Evolutionary conservation across 202 grass and related monocot genomes (phyloP).

Genomic region (Alloteropsis angusta): DNA sequence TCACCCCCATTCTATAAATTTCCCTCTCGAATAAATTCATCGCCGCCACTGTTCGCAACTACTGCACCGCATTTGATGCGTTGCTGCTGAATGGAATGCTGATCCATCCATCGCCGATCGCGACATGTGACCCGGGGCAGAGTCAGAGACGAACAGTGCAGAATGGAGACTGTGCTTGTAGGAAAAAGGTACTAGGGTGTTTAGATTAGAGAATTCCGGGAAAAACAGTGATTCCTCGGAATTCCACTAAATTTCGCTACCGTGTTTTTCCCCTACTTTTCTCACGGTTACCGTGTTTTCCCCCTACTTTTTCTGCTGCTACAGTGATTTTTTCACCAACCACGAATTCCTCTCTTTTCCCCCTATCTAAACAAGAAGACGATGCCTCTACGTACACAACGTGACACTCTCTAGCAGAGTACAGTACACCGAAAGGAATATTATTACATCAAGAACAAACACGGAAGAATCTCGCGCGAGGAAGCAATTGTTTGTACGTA

Average conservation of each 20-base stretch:
- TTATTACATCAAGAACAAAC: not conserved
- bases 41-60: not conserved
- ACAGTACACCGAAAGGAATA: slow-evolving; percentile 1
- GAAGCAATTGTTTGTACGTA: not conserved
- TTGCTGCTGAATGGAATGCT: no score
- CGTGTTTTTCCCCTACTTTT: no score
- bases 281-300: no score
- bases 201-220: no score
- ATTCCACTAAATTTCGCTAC: no score
- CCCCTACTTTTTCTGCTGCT: no score
- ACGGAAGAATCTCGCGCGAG: not conserved
- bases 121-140: not conserved
- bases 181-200: not conserved
- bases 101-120: not conserved
- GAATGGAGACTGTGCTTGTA: not conserved
- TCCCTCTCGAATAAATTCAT: not conserved
- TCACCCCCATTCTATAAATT: not conserved
- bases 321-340: no score
- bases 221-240: no score
- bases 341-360: no score
- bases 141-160: not conserved
- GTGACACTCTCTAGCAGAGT: not conserved
- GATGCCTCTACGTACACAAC: not conserved
- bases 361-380: no score
- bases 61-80: not conserved